Evolutionary conservation across 768 basidiomycete species (phyloP).

Genomic region (Cyclocybe aegerita): DNA sequence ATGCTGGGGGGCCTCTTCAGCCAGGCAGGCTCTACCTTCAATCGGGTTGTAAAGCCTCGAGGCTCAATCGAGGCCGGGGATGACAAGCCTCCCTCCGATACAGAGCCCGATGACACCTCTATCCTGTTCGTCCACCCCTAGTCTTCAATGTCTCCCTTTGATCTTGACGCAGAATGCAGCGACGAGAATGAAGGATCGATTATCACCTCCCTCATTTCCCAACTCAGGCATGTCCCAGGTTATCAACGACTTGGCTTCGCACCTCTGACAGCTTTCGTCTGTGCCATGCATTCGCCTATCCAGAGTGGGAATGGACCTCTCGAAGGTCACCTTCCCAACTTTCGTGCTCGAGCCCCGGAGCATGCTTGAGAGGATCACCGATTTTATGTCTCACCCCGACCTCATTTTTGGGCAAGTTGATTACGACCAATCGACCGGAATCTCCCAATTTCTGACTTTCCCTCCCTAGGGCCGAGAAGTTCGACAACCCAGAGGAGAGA

Average conservation of each 20-base stretch:
- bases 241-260: slow-evolving; percentile 4
- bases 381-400: slow-evolving; percentile 99
- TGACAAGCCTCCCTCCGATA: slow-evolving; percentile 76
- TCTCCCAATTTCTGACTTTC: slow-evolving; percentile 6
- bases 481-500: slow-evolving; percentile 81
- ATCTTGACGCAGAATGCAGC: slow-evolving; percentile 47
- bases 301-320: slow-evolving; percentile 96
- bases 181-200: slow-evolving; percentile 95
- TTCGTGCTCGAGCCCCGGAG: slow-evolving; percentile 97
- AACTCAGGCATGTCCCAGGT: slow-evolving; percentile 61
- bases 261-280: slow-evolving; percentile 2
- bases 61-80: slow-evolving; percentile 60
- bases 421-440: background rate
- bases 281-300: background rate
- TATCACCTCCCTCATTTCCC: slow-evolving; percentile 83
- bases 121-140: slow-evolving; percentile 60
- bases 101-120: slow-evolving; percentile 86
- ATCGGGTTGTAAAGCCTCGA: slow-evolving; percentile 60
- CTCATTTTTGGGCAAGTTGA: slow-evolving; percentile 85
- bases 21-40: slow-evolving; percentile 61
- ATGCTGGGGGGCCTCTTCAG: slow-evolving; percentile 80
- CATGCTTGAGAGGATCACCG: slow-evolving; percentile 97
- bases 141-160: slow-evolving; percentile 24
- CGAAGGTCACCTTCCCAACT: slow-evolving; percentile 89
- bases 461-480: slow-evolving; percentile 67